Evolutionary conservation across 306 rosid genomes (phyloP), one percentile per base, ranked within the genome.

Genomic region (Mimosa bimucronata): DNA sequence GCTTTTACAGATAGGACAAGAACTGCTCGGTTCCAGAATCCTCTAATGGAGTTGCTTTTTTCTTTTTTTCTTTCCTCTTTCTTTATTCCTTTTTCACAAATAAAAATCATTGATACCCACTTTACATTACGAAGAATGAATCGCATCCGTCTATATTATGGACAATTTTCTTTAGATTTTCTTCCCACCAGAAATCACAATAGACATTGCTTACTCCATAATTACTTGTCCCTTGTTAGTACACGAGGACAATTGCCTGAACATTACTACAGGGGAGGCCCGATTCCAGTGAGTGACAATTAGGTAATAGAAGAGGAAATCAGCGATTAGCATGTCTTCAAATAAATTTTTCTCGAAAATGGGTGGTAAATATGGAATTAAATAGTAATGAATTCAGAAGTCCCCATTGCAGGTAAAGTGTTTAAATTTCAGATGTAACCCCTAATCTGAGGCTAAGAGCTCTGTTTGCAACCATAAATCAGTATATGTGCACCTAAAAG

Each of bases 1-100:
- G 69, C 81, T 76, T 76, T 77, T 70, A 38, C 58, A 45, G 7
- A 42, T 67, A 38, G 45, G 60, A 78, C 60, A 26, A 9, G 30
- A 70, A 28, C 48, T n/a, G 28, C 62, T 19, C 26, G 18, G 13
- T 28, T 69, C 80, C 46, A 29, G 71, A 66, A 66, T 16, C 48
- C 42, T n/a, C 26, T 46, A 77, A 34, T 66, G 72, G 52, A 5
- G 18, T 14, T 37, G 66, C 66, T 78, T 52, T 16, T 30, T 18
- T 1, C 61, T 64, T 64, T 37, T 8, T 41, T 18, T n/a, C 13
- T 31, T 55, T n/a, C 4, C n/a, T 34, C 7, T 37, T 4, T 25
- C 11, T n/a, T 53, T 2, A 21, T 0, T 1, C 0, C 0, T 4
- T 11, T 23, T 12, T 19, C 26, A 31, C 48, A 25, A 62, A 30